Evolutionary conservation across 495 filamentous ascomycete genomes (phyloP).

Genomic region (Neurospora cerealis): DNA sequence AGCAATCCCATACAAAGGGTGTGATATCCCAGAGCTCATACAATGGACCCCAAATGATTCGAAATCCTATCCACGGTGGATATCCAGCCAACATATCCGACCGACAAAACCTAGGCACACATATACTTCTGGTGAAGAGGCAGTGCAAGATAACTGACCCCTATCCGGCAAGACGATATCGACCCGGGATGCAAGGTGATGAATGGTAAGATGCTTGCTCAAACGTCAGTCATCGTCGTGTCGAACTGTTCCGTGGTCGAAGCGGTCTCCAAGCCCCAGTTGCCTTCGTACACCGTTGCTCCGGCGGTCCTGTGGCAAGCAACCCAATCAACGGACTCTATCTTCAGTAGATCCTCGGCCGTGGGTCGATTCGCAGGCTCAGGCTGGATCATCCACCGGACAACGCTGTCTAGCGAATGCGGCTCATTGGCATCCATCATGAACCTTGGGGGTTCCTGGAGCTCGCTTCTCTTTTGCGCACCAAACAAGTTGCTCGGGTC

Average conservation of each 20-base stretch:
- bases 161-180: constrained; percentile 30
- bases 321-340: constrained; percentile 67
- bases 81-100: constrained; percentile 23
- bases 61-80: constrained; percentile 21
- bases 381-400: constrained; percentile 79
- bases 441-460: constrained; percentile 69
- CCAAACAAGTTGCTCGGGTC: constrained; percentile 36
- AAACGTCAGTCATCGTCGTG: constrained; percentile 40
- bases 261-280: constrained; percentile 62
- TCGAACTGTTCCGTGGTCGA: constrained; percentile 23
- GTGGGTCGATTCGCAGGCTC: constrained; percentile 64
- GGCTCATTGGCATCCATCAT: constrained; percentile 65
- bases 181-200: constrained; percentile 6
- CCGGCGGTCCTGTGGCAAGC: constrained; percentile 62
- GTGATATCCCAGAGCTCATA: constrained; percentile 4
- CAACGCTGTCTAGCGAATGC: constrained; percentile 71
- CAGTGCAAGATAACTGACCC: constrained; percentile 12
- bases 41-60: constrained; percentile 19
- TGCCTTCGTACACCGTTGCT: constrained; percentile 88
- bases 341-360: constrained; percentile 57
- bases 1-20: constrained; percentile 8
- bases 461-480: constrained; percentile 47
- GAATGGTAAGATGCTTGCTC: constrained; percentile 14
- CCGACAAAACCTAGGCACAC: constrained; percentile 18
- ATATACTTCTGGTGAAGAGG: constrained; percentile 18